A percentile compares a stretch with the other conserved stretches of the same genome.
Conservation (phyloP, 441 rosid species). For the Pelargonium myrrhifolium region DNA sequence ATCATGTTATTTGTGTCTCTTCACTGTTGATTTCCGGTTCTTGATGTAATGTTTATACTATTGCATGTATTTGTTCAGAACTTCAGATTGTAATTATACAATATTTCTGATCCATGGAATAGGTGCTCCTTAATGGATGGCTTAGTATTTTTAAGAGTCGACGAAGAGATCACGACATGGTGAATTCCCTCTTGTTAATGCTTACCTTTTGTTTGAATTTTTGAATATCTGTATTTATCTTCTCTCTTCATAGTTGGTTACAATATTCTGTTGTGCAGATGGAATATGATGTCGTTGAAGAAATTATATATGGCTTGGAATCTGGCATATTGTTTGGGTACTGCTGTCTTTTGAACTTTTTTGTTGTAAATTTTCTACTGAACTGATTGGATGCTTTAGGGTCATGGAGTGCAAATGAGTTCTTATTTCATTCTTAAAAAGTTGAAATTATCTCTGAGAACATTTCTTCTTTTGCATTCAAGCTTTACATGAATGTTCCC, state of each 20-base stretch:
- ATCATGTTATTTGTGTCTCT: constrained; percentile 4
- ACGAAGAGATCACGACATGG: constrained; percentile 80
- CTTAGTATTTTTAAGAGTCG: constrained; percentile 76
- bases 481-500: neutral
- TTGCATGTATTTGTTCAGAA: too few species aligned
- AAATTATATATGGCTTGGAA: constrained; percentile 91
- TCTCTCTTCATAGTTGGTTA: constrained; percentile 3
- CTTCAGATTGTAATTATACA: neutral
- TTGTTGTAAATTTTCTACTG: neutral
- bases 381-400: constrained; percentile 3
- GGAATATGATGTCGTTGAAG: constrained; percentile 96
- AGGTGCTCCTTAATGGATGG: constrained; percentile 88
- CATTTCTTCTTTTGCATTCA: neutral
- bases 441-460: neutral
- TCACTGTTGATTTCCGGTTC: neutral
- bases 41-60: too few species aligned
- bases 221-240: constrained; percentile 10
- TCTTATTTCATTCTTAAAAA: neutral
- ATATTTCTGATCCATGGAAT: constrained; percentile 12
- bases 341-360: constrained; percentile 9
- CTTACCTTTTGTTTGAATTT: constrained; percentile 12
- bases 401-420: neutral
- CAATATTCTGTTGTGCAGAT: constrained; percentile 40
- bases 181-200: constrained; percentile 14
- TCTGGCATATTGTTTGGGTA: constrained; percentile 97